Base-by-base conservation (phyloP, 2,329 filamentous ascomycete species). In the Cordyceps militaris region DNA sequence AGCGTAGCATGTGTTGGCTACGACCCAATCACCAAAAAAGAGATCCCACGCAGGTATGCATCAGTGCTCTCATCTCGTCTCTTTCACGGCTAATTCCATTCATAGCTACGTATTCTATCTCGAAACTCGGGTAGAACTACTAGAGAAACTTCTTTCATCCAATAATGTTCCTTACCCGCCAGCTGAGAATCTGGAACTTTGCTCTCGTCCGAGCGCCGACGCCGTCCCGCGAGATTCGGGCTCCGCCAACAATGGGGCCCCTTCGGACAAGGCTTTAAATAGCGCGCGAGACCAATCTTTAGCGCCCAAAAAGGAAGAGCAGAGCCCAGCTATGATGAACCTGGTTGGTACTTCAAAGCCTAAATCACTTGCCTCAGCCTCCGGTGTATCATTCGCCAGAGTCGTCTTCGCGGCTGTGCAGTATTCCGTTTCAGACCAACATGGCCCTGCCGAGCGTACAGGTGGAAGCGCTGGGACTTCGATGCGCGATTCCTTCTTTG, bases 401-500 rank as follows among this genome's bases (percentile, higher is more conserved):
- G 91, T 97, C 13, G 93, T 97, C 11, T 94, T 96, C 69, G 91
- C 93, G 10, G 93, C 93, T 1, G 91, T 97, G 48, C 94, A 96
- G 66, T 83, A 83, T 49, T 85, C 82, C 0, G 79, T 85, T 16
- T 79, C 81, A 10, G 81, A 82, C 60, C 77, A 82, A 70, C 86
- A 85, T 65, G 89, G 65, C 19, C 53, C 57, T 13, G 60, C 59
- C 56, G 69, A 69, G 30, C 66, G 63, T 16, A 59, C 62, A 21
- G 59, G 61, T 1, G 61, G 61, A 46, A 66, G 64, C 5, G 66
- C 81, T 40, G 87, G 85, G 38, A 91, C 90, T 19, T 91, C 89
- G 13, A 94, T 96, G 87, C 83, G 92, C 59, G 93, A 97, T 72
- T 96, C 91, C 0, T 97, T 97, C 77, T 97, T 97, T 68, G 93